These are phyloP conservation scores for Aspergillus tubingensis DNA, from an alignment of 2,329 filamentous ascomycete species.

Conservation along the genomic window DNA sequence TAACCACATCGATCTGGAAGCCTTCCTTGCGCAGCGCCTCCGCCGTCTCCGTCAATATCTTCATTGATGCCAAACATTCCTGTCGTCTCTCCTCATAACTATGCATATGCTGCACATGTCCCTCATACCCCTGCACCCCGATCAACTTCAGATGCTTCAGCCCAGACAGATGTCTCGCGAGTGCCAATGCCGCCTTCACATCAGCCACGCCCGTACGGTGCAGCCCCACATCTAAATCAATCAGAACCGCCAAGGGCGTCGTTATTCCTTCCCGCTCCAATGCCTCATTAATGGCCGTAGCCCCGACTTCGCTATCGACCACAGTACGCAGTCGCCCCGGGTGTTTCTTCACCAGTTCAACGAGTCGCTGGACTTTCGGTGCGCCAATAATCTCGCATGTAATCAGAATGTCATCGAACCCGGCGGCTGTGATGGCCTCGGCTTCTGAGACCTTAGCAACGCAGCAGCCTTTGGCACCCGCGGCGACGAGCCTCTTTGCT, in stretches of 20 bases:
- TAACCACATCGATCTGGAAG: conserved; percentile 52
- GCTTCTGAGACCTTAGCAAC: conserved; percentile 56
- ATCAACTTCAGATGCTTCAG: conserved; percentile 48
- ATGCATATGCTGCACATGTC: conserved; percentile 56
- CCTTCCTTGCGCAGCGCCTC: conserved; percentile 45
- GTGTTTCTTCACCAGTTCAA: conserved; percentile 47
- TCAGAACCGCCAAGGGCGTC: conserved; percentile 44
- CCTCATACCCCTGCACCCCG: conserved; percentile 57
- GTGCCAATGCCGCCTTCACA: conserved; percentile 41
- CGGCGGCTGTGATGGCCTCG: conserved; percentile 45
- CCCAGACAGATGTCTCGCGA: conserved; percentile 44
- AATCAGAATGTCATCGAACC: conserved; percentile 54
- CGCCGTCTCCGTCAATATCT: conserved; percentile 47
- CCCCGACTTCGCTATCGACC: conserved; percentile 51
- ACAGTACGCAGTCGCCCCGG: conserved; percentile 47
- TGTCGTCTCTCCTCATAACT: conserved; percentile 44
- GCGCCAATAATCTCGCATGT: conserved; percentile 54
- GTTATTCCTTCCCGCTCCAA: conserved; percentile 39
- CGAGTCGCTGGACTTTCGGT: conserved; percentile 50
- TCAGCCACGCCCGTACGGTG: conserved; percentile 53
- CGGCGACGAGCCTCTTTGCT: conserved; percentile 47
- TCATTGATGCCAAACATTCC: conserved; percentile 51
- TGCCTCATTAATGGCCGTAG: conserved; percentile 49
- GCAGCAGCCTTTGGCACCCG: conserved; percentile 54
- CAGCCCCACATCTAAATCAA: conserved; percentile 55